Base-by-base conservation (phyloP, 2,329 filamentous ascomycete species). In the Neocucurbitaria cava region DNA sequence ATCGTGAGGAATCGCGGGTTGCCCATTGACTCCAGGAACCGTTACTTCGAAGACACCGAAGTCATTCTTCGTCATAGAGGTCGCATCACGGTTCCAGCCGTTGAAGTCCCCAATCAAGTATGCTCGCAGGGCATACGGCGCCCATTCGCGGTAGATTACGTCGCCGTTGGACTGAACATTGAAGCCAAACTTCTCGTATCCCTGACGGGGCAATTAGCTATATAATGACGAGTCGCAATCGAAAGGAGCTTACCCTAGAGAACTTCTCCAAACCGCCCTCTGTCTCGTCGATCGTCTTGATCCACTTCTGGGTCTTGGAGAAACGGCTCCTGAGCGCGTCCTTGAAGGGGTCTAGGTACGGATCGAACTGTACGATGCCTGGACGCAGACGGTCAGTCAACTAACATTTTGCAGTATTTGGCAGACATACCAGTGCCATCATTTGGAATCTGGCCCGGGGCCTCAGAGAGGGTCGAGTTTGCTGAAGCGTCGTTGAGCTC, bases 51-150 rank as follows among this genome's bases (percentile, higher is more conserved):
- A 99, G 24, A 96, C 88, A 4, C 95, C 95, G 73, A 87, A 98
- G 36, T 83, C 77, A 70, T 96, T 86, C 79, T 90, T 95, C 70
- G 85, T 89, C 95, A 99, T 96, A 46, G 89, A 87, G 66, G 95
- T 90, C 21, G 92, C 87, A 58, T 87, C 85, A 68, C 88, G 83
- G 74, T 96, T 87, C 95, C 95, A 99, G 65, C 86, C 85, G 78
- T 99, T 99, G 82, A 98, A 99, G 66, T 98, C 95, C 58, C 95
- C 95, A 66, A 96, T 89, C 47, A 99, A 84, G 73, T 88, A 92
- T 45, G 95, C 95, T 70, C 90, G 83, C 36, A 86, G 82, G 49
- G 92, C 94, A 80, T 92, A 96, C 23, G 95, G 93, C 1, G 95
- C 95, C 95, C 95, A 99, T 83, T 99, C 95, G 65, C 92, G 86